These are phyloP conservation scores for Heteromeles arbutifolia DNA, from an alignment of 306 rosid genomes.

Conservation along the genomic window DNA sequence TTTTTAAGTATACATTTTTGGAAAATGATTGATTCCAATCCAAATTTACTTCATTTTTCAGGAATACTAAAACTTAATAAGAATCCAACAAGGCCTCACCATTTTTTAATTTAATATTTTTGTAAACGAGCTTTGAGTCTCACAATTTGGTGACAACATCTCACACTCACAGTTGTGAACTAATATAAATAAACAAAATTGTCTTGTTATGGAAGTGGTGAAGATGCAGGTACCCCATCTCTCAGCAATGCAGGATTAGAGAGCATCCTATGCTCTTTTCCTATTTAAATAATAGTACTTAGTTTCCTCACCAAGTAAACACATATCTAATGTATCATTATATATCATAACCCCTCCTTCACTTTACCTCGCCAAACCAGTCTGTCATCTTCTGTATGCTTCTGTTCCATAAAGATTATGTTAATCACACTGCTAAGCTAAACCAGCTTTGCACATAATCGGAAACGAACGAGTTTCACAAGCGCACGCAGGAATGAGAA, in stretches of 20 bases:
- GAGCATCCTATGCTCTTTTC: constrained; percentile 52
- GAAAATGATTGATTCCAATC: background rate
- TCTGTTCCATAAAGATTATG: background rate
- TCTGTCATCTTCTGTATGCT: background rate
- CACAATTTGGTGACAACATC: constrained; percentile 23
- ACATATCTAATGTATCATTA: background rate
- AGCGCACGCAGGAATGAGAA: background rate
- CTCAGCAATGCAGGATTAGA: constrained; percentile 14
- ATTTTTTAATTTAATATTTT: background rate
- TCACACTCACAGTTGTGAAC: constrained; percentile 21
- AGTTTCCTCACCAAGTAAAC: constrained; percentile 11
- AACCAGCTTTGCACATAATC: background rate
- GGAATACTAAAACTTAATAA: background rate
- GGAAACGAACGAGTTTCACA: background rate
- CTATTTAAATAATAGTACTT: background rate
- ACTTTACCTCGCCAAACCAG: background rate
- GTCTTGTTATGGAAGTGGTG: constrained; percentile 39
- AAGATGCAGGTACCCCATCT: constrained; percentile 17
- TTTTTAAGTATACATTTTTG: background rate
- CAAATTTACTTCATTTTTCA: background rate
- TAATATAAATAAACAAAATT: constrained; percentile 20
- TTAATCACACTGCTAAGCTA: background rate
- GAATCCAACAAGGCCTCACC: constrained; percentile 5
- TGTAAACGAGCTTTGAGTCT: constrained; percentile 1
- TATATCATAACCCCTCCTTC: background rate